Conservation (phyloP, 148 eudicot species). For the Oxyria digyna region DNA sequence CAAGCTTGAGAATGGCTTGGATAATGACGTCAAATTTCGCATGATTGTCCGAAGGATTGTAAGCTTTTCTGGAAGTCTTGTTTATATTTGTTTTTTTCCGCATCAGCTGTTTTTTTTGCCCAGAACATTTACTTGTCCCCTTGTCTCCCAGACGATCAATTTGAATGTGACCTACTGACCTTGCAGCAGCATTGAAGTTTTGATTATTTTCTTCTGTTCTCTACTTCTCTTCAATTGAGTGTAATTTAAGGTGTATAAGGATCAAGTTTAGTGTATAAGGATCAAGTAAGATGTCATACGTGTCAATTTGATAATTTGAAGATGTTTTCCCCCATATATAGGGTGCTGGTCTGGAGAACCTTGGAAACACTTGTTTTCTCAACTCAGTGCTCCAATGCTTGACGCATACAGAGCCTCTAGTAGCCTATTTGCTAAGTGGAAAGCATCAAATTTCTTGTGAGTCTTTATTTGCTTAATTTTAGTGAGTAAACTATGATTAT, state of each 20-base stretch:
- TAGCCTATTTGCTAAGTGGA: conserved; percentile 85
- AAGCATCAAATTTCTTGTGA: conserved; percentile 83
- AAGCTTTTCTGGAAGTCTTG: neutral
- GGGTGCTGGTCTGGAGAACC: conserved; percentile 92
- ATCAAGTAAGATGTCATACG: neutral
- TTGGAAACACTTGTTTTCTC: conserved; percentile 88
- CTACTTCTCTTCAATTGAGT: neutral
- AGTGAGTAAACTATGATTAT: neutral
- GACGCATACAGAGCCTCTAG: conserved; percentile 89
- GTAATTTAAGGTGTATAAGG: no score
- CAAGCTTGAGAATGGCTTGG: conserved; percentile 6
- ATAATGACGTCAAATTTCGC: conserved; percentile 7
- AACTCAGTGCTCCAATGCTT: conserved; percentile 91
- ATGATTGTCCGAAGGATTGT: conserved; percentile 10
- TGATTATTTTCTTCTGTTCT: neutral
- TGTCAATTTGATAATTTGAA: neutral
- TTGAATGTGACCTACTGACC: neutral
- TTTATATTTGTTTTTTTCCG: neutral
- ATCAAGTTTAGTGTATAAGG: no score
- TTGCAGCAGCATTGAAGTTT: neutral
- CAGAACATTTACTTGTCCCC: neutral
- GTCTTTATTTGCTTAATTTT: conserved; percentile 12
- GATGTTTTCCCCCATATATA: conserved; percentile 11
- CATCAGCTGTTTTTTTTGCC: neutral
- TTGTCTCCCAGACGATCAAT: neutral